phyloP scores from a whole-genome alignment of 495 filamentous ascomycete genomes.

The Neurospora cerealis region DNA sequence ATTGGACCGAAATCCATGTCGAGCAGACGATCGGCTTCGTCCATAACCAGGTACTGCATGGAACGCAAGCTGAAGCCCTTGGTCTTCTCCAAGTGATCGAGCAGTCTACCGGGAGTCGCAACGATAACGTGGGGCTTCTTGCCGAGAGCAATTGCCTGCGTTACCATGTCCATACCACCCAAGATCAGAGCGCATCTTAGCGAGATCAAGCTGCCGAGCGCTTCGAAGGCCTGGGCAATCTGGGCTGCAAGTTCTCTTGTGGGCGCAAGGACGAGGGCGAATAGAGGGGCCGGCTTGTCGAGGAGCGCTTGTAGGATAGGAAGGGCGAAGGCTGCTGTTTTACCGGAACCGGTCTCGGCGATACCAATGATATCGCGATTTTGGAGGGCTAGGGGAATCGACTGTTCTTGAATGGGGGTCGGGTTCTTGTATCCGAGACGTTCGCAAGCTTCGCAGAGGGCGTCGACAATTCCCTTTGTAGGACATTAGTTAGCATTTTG shows the following conservation, averaged over 20 bases:
- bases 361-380: conserved; percentile 84
- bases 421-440: conserved; percentile 73
- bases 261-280: conserved; percentile 74
- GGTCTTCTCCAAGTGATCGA: conserved; percentile 94
- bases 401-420: conserved; percentile 64
- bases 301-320: conserved; percentile 84
- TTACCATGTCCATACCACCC: conserved; percentile 91
- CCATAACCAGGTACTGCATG: conserved; percentile 84
- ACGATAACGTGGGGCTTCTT: conserved; percentile 88
- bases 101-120: conserved; percentile 79
- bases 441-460: conserved; percentile 77
- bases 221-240: conserved; percentile 75
- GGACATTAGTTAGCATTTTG: not conserved
- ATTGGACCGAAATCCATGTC: conserved; percentile 93
- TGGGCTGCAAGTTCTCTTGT: conserved; percentile 90
- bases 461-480: conserved; percentile 62
- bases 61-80: conserved; percentile 75
- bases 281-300: conserved; percentile 68
- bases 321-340: conserved; percentile 82
- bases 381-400: conserved; percentile 72
- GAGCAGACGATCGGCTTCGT: conserved; percentile 82
- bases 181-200: conserved; percentile 73
- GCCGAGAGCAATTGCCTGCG: conserved; percentile 76
- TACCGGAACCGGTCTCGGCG: conserved; percentile 90
- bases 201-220: conserved; percentile 70